Percentiles rank a stretch among this genome's conserved stretches.
These are phyloP conservation scores for Penicillium sp. DNA, from an alignment of 2,329 filamentous ascomycete species.

Conservation along the genomic window DNA sequence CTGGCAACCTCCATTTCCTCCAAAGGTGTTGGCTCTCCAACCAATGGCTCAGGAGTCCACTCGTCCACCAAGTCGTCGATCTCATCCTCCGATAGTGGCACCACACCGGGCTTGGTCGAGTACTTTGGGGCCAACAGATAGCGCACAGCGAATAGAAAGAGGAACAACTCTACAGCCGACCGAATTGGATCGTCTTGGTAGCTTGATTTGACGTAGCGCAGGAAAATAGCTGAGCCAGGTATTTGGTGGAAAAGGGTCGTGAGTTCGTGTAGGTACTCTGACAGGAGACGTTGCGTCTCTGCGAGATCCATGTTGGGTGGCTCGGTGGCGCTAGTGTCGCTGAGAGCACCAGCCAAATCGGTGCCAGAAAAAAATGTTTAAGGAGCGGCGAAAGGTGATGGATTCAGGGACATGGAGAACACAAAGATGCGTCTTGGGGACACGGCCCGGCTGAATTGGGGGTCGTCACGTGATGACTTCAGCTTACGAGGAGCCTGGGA, in stretches of 20 bases:
- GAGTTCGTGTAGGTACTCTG: slow-evolving; percentile 56
- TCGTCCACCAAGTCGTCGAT: slow-evolving; percentile 96
- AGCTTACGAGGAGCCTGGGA: too few relatives aligned
- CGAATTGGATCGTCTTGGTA: slow-evolving; percentile 97
- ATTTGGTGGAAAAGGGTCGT: slow-evolving; percentile 78
- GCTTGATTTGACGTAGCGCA: slow-evolving; percentile 93
- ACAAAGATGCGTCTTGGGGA: neutral
- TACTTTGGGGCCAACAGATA: slow-evolving; percentile 92
- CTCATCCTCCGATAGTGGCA: slow-evolving; percentile 89
- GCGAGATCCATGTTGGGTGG: slow-evolving; percentile 54
- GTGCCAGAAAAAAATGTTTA: neutral
- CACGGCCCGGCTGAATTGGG: neutral
- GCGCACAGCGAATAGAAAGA: slow-evolving; percentile 92
- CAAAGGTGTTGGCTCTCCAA: slow-evolving; percentile 67
- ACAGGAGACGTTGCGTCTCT: slow-evolving; percentile 54
- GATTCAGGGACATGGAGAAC: neutral
- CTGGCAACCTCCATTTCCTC: slow-evolving; percentile 84
- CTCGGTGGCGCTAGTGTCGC: slow-evolving; percentile 9
- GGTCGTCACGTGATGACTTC: neutral
- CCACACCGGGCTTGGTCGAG: slow-evolving; percentile 86
- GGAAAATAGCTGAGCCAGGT: slow-evolving; percentile 88
- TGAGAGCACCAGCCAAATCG: slow-evolving; percentile 1
- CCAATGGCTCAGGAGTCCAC: slow-evolving; percentile 92
- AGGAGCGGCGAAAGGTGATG: neutral
- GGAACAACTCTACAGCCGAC: slow-evolving; percentile 86